Base-by-base conservation (phyloP, 257 asterid genomes). In the Solanum chmielewskii region DNA sequence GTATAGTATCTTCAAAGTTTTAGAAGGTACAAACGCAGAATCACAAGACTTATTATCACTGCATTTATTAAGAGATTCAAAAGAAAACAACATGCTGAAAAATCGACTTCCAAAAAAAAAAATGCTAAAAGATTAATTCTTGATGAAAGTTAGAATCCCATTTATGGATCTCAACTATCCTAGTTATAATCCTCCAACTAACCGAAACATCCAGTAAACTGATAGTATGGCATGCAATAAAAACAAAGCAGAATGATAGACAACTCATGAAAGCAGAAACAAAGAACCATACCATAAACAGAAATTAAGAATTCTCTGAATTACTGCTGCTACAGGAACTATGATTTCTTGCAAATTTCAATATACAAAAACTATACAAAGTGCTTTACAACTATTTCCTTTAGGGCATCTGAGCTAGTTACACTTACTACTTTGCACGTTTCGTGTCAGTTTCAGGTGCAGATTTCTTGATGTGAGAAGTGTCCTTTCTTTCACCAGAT, bases 341-440 rank as follows among this genome's bases (percentile, higher is more conserved):
- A 23, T 20, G 66, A 18, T 20, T 59, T 59, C 66, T 59, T 59
- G n/a, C 66, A 59, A 59, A 59, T 75, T 11, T 75, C 59, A 75
- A 75, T 56, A 75, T 75, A 41, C 59, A 21, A 59, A 41, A 12
- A 75, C 41, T 75, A 75, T 23, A 6, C 31, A 39, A 33, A 18
- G 37, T 71, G 33, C 78, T 41, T 41, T 60, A 42, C 60, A 31
- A 39, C 81, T 64, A 68, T 35, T 84, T 84, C 33, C 60, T 70
- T 84, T 60, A 75, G 78, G 59, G 33, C 73, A 21, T 85, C 64
- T 75, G 87, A 80, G 89, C 47, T 52, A 80, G 73, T 85, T 84
- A 75, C 77, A 90, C 98, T 64, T 95, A 96, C 99, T 97, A 99
- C 87, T 97, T 97, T 39, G 98, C 97, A 64, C 97, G 96, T 89